These are phyloP conservation scores for Pseudogymnoascus verrucosus DNA, from an alignment of 2,329 filamentous ascomycete species.

Conservation along the genomic window DNA sequence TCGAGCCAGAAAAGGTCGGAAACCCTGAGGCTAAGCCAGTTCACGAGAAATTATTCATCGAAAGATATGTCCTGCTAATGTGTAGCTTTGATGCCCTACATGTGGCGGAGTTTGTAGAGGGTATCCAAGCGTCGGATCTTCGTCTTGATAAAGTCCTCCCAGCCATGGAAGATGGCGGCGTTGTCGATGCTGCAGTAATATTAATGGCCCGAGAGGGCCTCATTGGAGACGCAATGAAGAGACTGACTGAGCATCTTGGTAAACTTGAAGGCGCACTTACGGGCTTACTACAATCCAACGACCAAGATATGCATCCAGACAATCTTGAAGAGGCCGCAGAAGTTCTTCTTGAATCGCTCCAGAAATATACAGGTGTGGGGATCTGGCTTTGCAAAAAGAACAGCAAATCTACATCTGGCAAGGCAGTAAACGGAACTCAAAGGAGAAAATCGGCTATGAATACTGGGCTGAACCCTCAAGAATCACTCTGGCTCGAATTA, in stretches of 20 bases:
- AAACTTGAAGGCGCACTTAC: constrained; percentile 72
- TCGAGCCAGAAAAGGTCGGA: constrained; percentile 51
- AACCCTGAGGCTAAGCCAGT: constrained; percentile 29
- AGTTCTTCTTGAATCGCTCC: constrained; percentile 67
- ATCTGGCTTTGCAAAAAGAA: constrained; percentile 93
- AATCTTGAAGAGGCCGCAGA: constrained; percentile 55
- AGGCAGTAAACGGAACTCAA: constrained; percentile 25
- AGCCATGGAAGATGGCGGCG: constrained; percentile 79
- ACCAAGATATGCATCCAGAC: constrained; percentile 48
- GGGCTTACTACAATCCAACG: constrained; percentile 58
- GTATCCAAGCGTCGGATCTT: constrained; percentile 69
- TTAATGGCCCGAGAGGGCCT: constrained; percentile 85
- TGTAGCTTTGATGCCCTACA: constrained; percentile 75
- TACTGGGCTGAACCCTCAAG: constrained; percentile 42
- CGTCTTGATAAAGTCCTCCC: constrained; percentile 74
- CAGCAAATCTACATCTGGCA: constrained; percentile 46
- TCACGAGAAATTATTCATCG: constrained; percentile 55
- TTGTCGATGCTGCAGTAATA: constrained; percentile 86
- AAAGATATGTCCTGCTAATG: constrained; percentile 84
- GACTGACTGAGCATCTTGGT: constrained; percentile 71
- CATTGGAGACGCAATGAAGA: constrained; percentile 71
- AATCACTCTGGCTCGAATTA: constrained; percentile 51
- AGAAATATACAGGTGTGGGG: constrained; percentile 87
- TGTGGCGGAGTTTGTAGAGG: constrained; percentile 76
- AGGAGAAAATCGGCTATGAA: constrained; percentile 34